phyloP scores from a whole-genome alignment of 495 filamentous ascomycete species.

The Aspergillus wentii region DNA sequence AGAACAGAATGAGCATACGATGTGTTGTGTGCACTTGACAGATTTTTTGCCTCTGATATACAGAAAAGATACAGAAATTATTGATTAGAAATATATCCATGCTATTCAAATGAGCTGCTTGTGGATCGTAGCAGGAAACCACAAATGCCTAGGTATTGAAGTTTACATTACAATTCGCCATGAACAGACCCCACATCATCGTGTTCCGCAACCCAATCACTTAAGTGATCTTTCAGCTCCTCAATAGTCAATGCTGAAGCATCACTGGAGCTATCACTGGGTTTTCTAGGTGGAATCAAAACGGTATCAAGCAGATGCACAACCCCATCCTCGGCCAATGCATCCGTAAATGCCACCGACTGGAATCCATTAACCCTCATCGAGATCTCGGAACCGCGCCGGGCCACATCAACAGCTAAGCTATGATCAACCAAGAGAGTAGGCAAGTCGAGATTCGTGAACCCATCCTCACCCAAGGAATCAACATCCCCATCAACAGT shows the following conservation, averaged over 20 bases:
- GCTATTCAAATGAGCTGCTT: too few relatives aligned
- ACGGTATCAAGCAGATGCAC: slow-evolving; percentile 68
- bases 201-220: slow-evolving; percentile 27
- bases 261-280: slow-evolving; percentile 20
- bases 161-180: too few relatives aligned
- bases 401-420: slow-evolving; percentile 62
- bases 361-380: slow-evolving; percentile 69
- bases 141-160: too few relatives aligned
- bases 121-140: too few relatives aligned
- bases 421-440: slow-evolving; percentile 57
- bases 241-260: slow-evolving; percentile 57
- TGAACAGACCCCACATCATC: slow-evolving; percentile 5
- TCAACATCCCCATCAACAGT: slow-evolving; percentile 12
- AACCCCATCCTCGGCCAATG: slow-evolving; percentile 66
- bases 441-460: slow-evolving; percentile 57
- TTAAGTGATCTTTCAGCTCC: slow-evolving; percentile 56
- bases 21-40: too few relatives aligned
- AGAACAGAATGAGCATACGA: too few relatives aligned
- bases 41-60: slow-evolving; percentile 5
- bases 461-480: slow-evolving; percentile 23
- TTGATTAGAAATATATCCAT: slow-evolving; percentile 8
- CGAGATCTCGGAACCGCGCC: slow-evolving; percentile 53
- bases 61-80: slow-evolving; percentile 1
- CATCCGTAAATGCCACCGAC: slow-evolving; percentile 58
- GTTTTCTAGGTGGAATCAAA: slow-evolving; percentile 65